Evolutionary conservation across 495 filamentous ascomycete species (phyloP), one percentile per base, ranked within the genome.

Genomic region (Xylaria telfairii): DNA sequence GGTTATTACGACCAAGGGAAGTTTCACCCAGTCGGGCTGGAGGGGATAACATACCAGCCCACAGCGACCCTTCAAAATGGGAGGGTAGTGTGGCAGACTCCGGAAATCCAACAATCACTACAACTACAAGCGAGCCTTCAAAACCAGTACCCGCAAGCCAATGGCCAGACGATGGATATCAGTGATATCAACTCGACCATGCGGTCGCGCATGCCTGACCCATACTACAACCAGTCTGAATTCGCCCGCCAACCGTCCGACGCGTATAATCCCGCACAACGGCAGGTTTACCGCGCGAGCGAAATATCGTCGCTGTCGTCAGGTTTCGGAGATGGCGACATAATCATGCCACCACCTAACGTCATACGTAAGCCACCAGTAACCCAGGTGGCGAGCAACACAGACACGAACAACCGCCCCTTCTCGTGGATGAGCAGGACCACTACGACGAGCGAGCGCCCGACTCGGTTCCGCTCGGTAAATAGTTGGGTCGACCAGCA

Each of bases 401-500:
- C 41, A 26, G 67, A 70, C 30, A 71, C 69, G 32, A 59, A 74
- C 51, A 54, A 72, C 41, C 51, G 74, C 57, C 77, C 84, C 41
- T 79, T 83, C 49, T 83, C 84, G 4, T 83, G 82, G 79, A 72
- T 78, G 72, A 80, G 78, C 10, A 74, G 70, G 51, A 70, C 71
- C 39, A 87, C 86, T 0, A 74, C 80, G 63, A 71, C 79, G n/a
- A 84, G 84, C 65, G 86, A 86, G 61, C 74, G 76, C 37, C 83
- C 84, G 17, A 82, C 88, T 19, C 83, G 84, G 21, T 91, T 90
- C 74, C 83, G 88, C 32, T 83, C 82, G 10, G 80, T 92, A 63
- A 81, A 80, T 56, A 87, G 85, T 17, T 92, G 90, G 90, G 89
- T 92, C 3, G 82, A 86, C 72, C 86, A 91, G 70, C 90, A 91